These are phyloP conservation scores for Trypanosoma melophagium DNA, from an alignment of 208 protist species.

Conservation along the genomic window DNA sequence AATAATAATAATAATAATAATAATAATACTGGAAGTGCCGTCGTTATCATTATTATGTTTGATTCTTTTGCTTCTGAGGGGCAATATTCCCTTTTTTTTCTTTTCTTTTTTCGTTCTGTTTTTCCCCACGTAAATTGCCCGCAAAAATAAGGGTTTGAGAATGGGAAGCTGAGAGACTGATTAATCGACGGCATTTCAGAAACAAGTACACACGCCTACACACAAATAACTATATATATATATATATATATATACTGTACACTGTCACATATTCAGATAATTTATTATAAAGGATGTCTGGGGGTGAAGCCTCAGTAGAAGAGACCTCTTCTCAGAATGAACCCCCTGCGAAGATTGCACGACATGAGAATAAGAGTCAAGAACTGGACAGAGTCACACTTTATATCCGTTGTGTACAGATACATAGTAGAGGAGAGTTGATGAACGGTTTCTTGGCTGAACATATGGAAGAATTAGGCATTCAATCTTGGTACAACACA, in stretches of 20 bases:
- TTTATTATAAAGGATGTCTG: not conserved
- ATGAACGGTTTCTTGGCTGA: conserved; percentile 73
- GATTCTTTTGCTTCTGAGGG: no score
- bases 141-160: no score
- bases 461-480: conserved; percentile 39
- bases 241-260: no score
- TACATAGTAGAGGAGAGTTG: conserved; percentile 66
- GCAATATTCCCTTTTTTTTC: no score
- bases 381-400: conserved; percentile 36
- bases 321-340: conserved; percentile 1
- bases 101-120: no score
- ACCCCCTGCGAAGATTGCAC: conserved; percentile 16
- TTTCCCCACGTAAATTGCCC: no score
- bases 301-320: not conserved
- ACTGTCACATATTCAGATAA: not conserved
- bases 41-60: no score
- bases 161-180: no score
- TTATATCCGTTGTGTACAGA: conserved; percentile 58
- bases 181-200: not conserved
- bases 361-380: conserved; percentile 4
- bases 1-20: no score
- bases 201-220: conserved; percentile 3
- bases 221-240: no score
- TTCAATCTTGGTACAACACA: conserved; percentile 41
- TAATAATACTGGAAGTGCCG: no score